These are phyloP conservation scores for Rhizophagus clarus DNA, from an alignment of 192 early-diverging fungal species.

Conservation along the genomic window DNA sequence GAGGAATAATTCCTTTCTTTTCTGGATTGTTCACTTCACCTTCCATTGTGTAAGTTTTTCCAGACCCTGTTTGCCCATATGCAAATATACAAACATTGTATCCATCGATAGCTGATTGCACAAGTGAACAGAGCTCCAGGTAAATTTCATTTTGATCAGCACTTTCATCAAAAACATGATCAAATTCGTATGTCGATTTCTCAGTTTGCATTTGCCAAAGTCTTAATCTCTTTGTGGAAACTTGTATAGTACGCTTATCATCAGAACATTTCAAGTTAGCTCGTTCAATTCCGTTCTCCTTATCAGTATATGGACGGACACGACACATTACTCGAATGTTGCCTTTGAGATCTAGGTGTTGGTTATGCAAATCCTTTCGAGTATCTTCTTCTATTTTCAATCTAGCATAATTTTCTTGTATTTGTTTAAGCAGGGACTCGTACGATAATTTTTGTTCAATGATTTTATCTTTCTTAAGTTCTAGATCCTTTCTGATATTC, in stretches of 20 bases:
- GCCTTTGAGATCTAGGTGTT: constrained; percentile 91
- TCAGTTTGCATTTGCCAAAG: constrained; percentile 43
- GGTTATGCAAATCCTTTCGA: constrained; percentile 87
- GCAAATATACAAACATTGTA: constrained; percentile 98
- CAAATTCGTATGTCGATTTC: constrained; percentile 80
- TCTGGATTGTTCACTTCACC: constrained; percentile 51
- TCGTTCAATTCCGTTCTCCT: not conserved
- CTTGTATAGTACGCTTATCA: not conserved
- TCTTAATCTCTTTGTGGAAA: not conserved
- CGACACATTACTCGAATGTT: constrained; percentile 98
- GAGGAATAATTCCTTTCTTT: constrained; percentile 90
- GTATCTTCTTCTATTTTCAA: constrained; percentile 65
- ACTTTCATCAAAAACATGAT: constrained; percentile 75
- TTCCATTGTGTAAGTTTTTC: constrained; percentile 88
- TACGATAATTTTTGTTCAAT: not conserved
- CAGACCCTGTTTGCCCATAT: constrained; percentile 95
- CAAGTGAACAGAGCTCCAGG: constrained; percentile 93
- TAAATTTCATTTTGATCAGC: constrained; percentile 80
- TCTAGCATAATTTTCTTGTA: not conserved
- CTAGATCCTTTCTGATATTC: not conserved
- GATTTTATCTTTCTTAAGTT: not conserved
- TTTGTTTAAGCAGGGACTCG: not conserved
- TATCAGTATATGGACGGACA: constrained; percentile 73
- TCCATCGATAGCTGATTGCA: constrained; percentile 94
- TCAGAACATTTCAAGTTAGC: not conserved